Evolutionary conservation across 345 rosid species (phyloP), one percentile per base, ranked within the genome.

Genomic region (Gossypium bickii): DNA sequence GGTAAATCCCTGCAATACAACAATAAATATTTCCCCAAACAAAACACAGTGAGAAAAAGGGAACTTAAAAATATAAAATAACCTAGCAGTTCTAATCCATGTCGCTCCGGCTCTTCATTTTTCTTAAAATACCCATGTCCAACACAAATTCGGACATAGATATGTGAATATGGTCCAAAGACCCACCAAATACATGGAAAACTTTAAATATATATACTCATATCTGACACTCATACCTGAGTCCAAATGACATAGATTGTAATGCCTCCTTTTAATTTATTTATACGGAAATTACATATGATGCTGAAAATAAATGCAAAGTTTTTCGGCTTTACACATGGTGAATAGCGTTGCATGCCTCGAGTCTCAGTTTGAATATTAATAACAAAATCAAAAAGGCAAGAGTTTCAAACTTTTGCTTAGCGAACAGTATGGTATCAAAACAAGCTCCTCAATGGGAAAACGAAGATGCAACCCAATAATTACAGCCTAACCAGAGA

Each of bases 1-100:
- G 89, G 81, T 24, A 68, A 75, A 88, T 95, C 98, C 98, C 99
- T 95, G 77, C 73, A 69, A 83, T 65, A 49, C 59, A 71, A 41
- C 6, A 58, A 74, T 64, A 17, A 34, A 48, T 25, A 45, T 25
- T 75, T 77, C 48, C 41, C 16, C 41, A 71, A 41, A 38, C 12
- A 63, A 34, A 43, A 44, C 10, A 61, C 29, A 38, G n/a, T 9
- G 12, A 12, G 48, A 58, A 38, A 29, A 43, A 16, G 4, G 45
- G 29, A 41, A 16, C 4, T 45, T 3, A 44, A 24, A 49, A 43
- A 34, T 3, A 68, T 9, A 16, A 66, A 66, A 66, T 44, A 24
- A 66, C 16, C 43, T 63, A 44, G 34, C 29, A 45, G 0, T 67
- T 67, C 29, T 43, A 29, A 66, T 66, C 27, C 18, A 20, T 20